These are phyloP conservation scores for Cladosporium austrohemisphaericum DNA, from an alignment of 2,329 filamentous ascomycete species.

Conservation along the genomic window DNA sequence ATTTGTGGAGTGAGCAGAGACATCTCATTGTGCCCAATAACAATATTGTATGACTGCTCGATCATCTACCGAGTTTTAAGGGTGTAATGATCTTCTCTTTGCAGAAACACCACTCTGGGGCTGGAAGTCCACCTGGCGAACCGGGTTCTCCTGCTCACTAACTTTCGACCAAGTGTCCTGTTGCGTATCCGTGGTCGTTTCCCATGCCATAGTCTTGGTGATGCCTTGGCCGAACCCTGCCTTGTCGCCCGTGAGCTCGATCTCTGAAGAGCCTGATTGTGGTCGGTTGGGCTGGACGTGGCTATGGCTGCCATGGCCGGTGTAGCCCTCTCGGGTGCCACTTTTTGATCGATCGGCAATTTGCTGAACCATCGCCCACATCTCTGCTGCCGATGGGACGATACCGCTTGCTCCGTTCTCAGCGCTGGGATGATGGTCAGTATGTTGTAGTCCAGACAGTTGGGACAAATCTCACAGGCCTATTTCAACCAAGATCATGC, in stretches of 20 bases:
- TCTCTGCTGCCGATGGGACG: constrained; percentile 6
- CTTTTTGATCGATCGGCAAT: not conserved
- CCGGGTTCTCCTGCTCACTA: not conserved
- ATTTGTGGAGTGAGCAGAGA: not conserved
- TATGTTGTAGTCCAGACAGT: not conserved
- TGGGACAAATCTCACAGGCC: not conserved
- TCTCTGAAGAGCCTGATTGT: not conserved
- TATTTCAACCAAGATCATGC: not conserved
- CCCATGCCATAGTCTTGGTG: not conserved
- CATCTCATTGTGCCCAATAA: too few species aligned
- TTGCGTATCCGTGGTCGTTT: not conserved
- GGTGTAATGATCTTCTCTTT: too few species aligned
- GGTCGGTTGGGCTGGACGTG: not conserved
- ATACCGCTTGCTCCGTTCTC: constrained; percentile 6
- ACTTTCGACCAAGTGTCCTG: not conserved
- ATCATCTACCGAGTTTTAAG: too few species aligned
- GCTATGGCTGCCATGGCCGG: not conserved
- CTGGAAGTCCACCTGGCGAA: not conserved
- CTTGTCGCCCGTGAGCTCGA: not conserved
- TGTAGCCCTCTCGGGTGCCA: not conserved
- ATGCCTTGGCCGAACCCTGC: not conserved
- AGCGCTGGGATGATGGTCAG: not conserved
- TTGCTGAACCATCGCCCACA: constrained; percentile 2
- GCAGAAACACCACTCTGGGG: too few species aligned
- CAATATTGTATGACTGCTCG: too few species aligned